These are phyloP conservation scores for Podaxis sp. DNA, from an alignment of 768 basidiomycete species.

Conservation along the genomic window DNA sequence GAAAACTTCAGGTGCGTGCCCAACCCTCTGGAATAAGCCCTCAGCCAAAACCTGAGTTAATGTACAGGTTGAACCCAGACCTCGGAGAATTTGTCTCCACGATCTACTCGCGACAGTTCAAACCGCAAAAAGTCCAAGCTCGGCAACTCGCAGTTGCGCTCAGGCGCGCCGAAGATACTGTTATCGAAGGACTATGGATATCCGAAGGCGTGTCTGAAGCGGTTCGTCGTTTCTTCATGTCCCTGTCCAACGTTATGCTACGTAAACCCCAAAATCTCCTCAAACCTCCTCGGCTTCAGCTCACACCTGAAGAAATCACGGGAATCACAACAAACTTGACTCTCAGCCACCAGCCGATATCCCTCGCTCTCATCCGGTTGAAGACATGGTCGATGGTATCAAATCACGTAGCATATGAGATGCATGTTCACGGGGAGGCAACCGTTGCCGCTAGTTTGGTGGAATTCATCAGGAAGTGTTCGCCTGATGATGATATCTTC, in stretches of 20 bases:
- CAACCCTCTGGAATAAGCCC: background rate
- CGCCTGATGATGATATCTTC: slow-evolving; percentile 40
- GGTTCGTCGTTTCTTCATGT: slow-evolving; percentile 34
- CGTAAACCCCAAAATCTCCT: slow-evolving; percentile 33
- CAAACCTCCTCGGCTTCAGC: slow-evolving; percentile 15
- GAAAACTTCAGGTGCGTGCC: slow-evolving; percentile 45
- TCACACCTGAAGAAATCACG: slow-evolving; percentile 11
- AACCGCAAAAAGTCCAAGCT: slow-evolving; percentile 42
- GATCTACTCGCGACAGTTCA: slow-evolving; percentile 45
- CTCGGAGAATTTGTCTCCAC: slow-evolving; percentile 50
- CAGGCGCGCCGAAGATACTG: slow-evolving; percentile 20
- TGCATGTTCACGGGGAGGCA: slow-evolving; percentile 44
- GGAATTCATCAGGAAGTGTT: slow-evolving; percentile 30
- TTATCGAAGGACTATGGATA: slow-evolving; percentile 18
- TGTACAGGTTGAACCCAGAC: slow-evolving; percentile 42
- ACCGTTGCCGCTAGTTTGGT: slow-evolving; percentile 41
- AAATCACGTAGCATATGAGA: slow-evolving; percentile 38
- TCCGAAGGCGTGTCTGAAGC: slow-evolving; percentile 19
- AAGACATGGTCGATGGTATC: slow-evolving; percentile 26
- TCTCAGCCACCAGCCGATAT: slow-evolving; percentile 32
- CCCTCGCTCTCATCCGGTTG: slow-evolving; percentile 39
- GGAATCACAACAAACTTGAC: slow-evolving; percentile 12
- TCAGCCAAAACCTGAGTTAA: background rate
- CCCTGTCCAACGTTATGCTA: slow-evolving; percentile 41
- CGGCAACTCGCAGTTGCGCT: slow-evolving; percentile 33